Evolutionary conservation across 169 alveolate genomes (phyloP).

Genomic region (Babesia bovis): DNA sequence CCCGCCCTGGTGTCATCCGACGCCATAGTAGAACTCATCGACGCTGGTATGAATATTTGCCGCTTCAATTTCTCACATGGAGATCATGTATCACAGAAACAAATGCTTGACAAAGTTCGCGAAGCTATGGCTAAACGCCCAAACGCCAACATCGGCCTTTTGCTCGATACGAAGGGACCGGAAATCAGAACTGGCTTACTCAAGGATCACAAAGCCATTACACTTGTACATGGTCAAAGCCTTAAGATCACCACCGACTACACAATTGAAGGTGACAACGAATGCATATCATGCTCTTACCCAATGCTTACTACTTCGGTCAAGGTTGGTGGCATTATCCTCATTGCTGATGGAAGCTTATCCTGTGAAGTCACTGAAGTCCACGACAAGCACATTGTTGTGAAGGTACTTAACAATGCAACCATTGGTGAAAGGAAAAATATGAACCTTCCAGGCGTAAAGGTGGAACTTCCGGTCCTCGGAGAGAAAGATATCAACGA

Average conservation of each 20-base stretch:
- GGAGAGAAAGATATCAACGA: constrained; percentile 97
- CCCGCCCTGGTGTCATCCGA: constrained; percentile 93
- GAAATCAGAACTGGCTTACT: constrained; percentile 97
- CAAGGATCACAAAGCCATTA: constrained; percentile 86
- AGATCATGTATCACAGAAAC: constrained; percentile 91
- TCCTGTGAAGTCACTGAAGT: constrained; percentile 89
- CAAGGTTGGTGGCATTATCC: constrained; percentile 89
- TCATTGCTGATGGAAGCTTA: constrained; percentile 97
- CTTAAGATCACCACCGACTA: constrained; percentile 93
- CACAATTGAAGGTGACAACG: constrained; percentile 89
- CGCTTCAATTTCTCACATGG: constrained; percentile 99
- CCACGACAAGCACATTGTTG: constrained; percentile 80
- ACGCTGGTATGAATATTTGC: constrained; percentile 88
- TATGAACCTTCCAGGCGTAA: constrained; percentile 98
- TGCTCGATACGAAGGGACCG: constrained; percentile 99
- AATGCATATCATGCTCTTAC: constrained; percentile 92
- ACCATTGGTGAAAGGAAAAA: constrained; percentile 95
- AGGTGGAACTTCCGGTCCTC: constrained; percentile 94
- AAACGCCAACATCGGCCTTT: constrained; percentile 87
- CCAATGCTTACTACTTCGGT: constrained; percentile 90
- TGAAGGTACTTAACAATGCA: constrained; percentile 89
- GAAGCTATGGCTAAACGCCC: constrained; percentile 93
- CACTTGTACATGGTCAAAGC: constrained; percentile 88
- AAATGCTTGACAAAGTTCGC: constrained; percentile 82
- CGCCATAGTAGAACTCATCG: constrained; percentile 86